Percentiles rank a stretch among this genome's conserved stretches.
Conservation (phyloP, 768 basidiomycete genomes). For the Pseudohyphozyma bogoriensis region DNA sequence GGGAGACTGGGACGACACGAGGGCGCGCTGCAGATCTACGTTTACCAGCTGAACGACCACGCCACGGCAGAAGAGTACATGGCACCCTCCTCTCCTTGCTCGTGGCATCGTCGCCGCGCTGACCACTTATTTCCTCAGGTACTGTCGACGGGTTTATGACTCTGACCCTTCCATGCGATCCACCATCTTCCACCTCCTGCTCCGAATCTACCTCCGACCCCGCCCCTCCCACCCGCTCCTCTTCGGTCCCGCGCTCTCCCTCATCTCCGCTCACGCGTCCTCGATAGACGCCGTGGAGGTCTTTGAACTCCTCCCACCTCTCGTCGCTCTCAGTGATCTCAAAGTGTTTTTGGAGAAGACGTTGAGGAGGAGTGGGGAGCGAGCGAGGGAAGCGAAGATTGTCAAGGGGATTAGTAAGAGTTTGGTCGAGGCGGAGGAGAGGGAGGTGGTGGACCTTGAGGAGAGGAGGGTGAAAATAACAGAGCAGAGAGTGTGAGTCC, state of each 20-base stretch:
- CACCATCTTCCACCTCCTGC: constrained; percentile 68
- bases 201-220: constrained; percentile 74
- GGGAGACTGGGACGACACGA: constrained; percentile 85
- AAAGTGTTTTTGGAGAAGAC: constrained; percentile 62
- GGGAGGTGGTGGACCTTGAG: constrained; percentile 64
- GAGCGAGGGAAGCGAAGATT: constrained; percentile 55
- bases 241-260: constrained; percentile 70
- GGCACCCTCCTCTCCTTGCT: background rate
- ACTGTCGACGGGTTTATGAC: constrained; percentile 75
- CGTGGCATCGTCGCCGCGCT: no score
- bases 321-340: constrained; percentile 74
- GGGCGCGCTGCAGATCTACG: constrained; percentile 88
- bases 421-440: constrained; percentile 64
- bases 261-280: constrained; percentile 73
- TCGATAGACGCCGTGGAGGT: constrained; percentile 73
- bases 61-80: constrained; percentile 77
- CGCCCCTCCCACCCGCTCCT: constrained; percentile 38
- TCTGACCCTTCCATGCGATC: constrained; percentile 45
- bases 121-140: constrained; percentile 45
- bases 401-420: constrained; percentile 61
- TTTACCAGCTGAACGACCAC: constrained; percentile 73
- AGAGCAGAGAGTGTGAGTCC: constrained; percentile 78
- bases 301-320: constrained; percentile 74
- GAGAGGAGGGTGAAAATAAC: constrained; percentile 74
- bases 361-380: constrained; percentile 52